Evolutionary conservation across 495 filamentous ascomycete species (phyloP), one percentile per base, ranked within the genome.

Genomic region (Neohortaea acidophila): DNA sequence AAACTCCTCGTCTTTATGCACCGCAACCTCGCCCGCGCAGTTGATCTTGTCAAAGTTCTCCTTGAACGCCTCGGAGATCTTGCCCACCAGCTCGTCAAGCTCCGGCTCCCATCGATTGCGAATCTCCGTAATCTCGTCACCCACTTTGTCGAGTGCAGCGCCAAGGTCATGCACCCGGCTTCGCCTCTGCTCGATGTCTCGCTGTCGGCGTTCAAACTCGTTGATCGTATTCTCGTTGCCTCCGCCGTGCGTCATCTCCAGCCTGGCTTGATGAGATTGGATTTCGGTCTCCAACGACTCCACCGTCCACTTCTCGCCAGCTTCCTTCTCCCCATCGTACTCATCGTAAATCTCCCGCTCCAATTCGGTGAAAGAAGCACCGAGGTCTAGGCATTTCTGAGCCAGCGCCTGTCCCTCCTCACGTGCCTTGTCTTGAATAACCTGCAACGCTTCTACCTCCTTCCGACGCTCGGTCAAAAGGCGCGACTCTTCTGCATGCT

Each of bases 1-100:
- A 54, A 94, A 97, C 39, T 77, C 66, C 54, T 85, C 79, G 38
- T 81, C 77, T 51, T 87, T 86, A 56, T 77, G 60, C 1, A 97
- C 62, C 14, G 62, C 68, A 3, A 96, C 89, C 55, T 94, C 81
- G 26, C 89, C 89, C n/a, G 85, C 89, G 53, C 87, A 94, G 40
- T 77, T 83, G 54, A 97, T 96, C 55, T 86, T 80, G 47, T 75
- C 71, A 55, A 97, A 94, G 48, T 86, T 93, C 48, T 84, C 72
- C 0, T 76, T 72, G 52, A 96, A 96, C 2, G 85, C 85, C 18
- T 80, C 75, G 51, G 81, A 91, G 56, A 97, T 94, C 51, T 74
- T 75, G 24, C 61, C 59, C 27, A 94, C 67, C 13, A 96, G 67
- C 7, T 60, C 63, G 46, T 96, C 86, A 14, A 97, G 65, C 49